These are phyloP conservation scores for Saccharomyces mikatae DNA, from an alignment of 805 yeast species.

Conservation along the genomic window DNA sequence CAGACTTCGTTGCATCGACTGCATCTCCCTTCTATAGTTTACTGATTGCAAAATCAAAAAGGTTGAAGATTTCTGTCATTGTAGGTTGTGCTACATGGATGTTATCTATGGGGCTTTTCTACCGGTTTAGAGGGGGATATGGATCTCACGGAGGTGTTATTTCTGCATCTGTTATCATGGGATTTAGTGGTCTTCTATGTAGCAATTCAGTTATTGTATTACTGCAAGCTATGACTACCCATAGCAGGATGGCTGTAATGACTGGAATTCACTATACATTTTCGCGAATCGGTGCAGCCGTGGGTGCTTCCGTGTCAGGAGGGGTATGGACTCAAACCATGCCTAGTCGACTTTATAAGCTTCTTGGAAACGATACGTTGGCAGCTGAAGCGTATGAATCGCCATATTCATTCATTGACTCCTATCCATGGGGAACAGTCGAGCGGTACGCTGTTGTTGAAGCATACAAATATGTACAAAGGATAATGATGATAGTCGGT, in stretches of 20 bases:
- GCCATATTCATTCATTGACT: slow-evolving; percentile 41
- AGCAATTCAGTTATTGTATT: too few species aligned
- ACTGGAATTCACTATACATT: slow-evolving; percentile 23
- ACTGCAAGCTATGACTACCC: too few species aligned
- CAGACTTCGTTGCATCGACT: slow-evolving; percentile 51
- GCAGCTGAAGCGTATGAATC: slow-evolving; percentile 38
- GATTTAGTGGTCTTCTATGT: too few species aligned
- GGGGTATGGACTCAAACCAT: too few species aligned
- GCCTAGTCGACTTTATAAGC: too few species aligned
- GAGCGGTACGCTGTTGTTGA: slow-evolving; percentile 44
- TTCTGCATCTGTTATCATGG: slow-evolving; percentile 1
- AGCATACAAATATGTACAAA: slow-evolving; percentile 49
- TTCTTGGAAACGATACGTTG: slow-evolving; percentile 7
- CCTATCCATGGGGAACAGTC: slow-evolving; percentile 48
- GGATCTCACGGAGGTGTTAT: slow-evolving; percentile 49
- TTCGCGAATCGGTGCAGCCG: slow-evolving; percentile 52
- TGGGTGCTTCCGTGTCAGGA: slow-evolving; percentile 43
- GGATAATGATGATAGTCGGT: slow-evolving; percentile 45
- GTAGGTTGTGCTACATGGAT: slow-evolving; percentile 49
- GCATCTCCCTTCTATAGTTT: slow-evolving; percentile 37
- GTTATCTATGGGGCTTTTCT: slow-evolving; percentile 43
- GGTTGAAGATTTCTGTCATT: slow-evolving; percentile 46
- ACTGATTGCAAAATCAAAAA: slow-evolving; percentile 18
- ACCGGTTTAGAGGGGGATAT: slow-evolving; percentile 46
- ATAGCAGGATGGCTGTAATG: too few species aligned